Percentiles rank a stretch among this genome's conserved stretches.
Evolutionary conservation across 371 early-diverging fungal genomes (phyloP).

Genomic region (Blakeslea trispora): DNA sequence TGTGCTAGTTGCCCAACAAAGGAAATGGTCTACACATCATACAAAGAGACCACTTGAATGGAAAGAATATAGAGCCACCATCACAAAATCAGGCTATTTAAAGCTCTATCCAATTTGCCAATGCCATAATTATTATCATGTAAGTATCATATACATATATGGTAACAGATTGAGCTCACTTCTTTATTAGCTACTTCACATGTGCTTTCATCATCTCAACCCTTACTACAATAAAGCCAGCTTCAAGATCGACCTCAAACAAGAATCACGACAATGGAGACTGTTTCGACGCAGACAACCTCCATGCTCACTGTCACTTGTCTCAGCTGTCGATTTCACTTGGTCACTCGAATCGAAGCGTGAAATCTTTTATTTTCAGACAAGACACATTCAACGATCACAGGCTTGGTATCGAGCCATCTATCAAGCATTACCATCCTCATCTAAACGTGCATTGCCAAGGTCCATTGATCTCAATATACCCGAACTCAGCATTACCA

Average conservation of each 20-base stretch:
- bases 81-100: conserved; percentile 1
- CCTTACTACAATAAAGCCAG: background rate
- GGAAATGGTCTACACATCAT: background rate
- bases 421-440: conserved; percentile 6
- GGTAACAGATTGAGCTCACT: too few relatives aligned
- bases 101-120: conserved; percentile 4
- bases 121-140: too few relatives aligned
- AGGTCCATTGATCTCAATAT: conserved; percentile 1
- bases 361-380: conserved; percentile 9
- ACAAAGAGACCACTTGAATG: conserved; percentile 1
- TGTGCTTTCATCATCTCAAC: background rate
- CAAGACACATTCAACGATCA: background rate
- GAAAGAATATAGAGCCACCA: conserved; percentile 9
- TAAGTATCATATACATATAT: background rate
- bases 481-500: conserved; percentile 1
- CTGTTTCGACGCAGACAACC: background rate
- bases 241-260: background rate
- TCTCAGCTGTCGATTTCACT: background rate
- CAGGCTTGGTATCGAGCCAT: conserved; percentile 17
- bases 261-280: background rate
- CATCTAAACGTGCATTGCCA: conserved; percentile 6
- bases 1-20: conserved; percentile 4
- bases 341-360: conserved; percentile 3
- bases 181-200: background rate
- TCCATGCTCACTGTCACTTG: conserved; percentile 6